Evolutionary conservation across 1,284 basidiomycete species (phyloP), one percentile per base, ranked within the genome.

Genomic region (Cystobasidiaceae sp.): DNA sequence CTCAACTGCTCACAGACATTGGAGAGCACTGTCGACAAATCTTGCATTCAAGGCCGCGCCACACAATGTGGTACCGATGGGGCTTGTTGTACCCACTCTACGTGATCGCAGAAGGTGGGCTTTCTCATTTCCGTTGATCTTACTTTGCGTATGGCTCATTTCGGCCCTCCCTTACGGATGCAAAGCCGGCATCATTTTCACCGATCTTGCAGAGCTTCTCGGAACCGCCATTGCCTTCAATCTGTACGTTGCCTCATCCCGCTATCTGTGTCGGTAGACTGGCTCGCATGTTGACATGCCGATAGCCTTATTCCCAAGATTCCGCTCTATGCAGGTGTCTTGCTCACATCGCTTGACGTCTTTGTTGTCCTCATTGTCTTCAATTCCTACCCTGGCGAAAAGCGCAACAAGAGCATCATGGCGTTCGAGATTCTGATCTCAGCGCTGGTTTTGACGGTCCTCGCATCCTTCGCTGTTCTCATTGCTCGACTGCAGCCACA

Each of bases 321-420:
- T 9, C 84, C 90, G 28, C 79, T 93, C 4, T 92, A 85, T 82
- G 87, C 84, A 1, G 87, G 86, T 39, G 88, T 94, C 1, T 80
- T 94, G 45, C 64, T 94, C 67, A 96, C 92, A 1, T 86, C 86
- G 0, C 81, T 82, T 33, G 92, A 97, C 74, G 90, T 94, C 15
- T 79, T 97, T 60, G 73, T 96, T 62, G 81, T 92, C 43, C 81
- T 79, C 4, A 68, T 77, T 49, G 58, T 77, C 63, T 79, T 79
- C 72, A 75, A 72, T 30, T 75, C 76, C 28, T 77, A 76, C 67
- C 71, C 73, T 0, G 66, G 71, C 2, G 68, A 67, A 11, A 71
- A 65, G 4, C 66, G 71, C n/a, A 72, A 73, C 9, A 71, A 72
- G 27, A 72, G 71, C 30, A 73, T 78, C 58, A 74, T 76, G 30